Base-by-base conservation (phyloP, 352 stramenopile genomes). In the Phytophthora palmivora region DNA sequence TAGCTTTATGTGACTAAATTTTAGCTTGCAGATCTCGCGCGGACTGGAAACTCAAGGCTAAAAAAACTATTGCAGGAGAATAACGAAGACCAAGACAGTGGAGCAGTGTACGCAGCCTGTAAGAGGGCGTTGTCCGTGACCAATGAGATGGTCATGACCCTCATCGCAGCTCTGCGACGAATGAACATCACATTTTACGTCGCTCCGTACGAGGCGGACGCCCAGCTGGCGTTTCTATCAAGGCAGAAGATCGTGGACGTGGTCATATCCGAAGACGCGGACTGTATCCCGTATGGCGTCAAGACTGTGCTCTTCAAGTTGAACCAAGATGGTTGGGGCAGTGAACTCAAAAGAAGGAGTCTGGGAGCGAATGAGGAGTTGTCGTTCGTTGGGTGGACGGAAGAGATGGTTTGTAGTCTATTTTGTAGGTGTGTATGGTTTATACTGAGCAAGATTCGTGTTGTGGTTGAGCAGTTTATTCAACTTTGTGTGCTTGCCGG, bases 211-310 rank as follows among this genome's bases (percentile, higher is more conserved):
- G 96, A 99, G 70, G 96, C 96, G 6, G 96, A 99, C 69, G 96
- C 96, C n/a, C 96, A 99, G 74, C 71, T 99, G 45, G 96, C 96
- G 3, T 98, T 96, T 63, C 56, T 99, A 15, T 94, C 84, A 19
- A 85, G 83, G 14, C 62, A 77, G 12, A 90, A 87, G 67, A 71
- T 97, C 26, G 75, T 98, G 36, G 97, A 99, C 59, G 81, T 90
- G 0, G 95, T 99, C 22, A 95, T 99, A 26, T 98, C 95, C 11
- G 96, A 99, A 72, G 97, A 99, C 72, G 97, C 89, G 42, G 97
- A 99, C 67, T 95, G 79, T 49, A 81, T 99, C 18, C 87, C 94
- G 3, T 99, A 99, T 67, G 93, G 96, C 7, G 98, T 94, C 77
- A 79, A 77, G 26, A 88, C 78, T 39, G 72, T 88, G 49, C 72